Percentiles rank a stretch among this genome's conserved stretches.
Evolutionary conservation across 225 moss, liverwort and hornwort genomes (phyloP).

Genomic region (Bryum argenteum): DNA sequence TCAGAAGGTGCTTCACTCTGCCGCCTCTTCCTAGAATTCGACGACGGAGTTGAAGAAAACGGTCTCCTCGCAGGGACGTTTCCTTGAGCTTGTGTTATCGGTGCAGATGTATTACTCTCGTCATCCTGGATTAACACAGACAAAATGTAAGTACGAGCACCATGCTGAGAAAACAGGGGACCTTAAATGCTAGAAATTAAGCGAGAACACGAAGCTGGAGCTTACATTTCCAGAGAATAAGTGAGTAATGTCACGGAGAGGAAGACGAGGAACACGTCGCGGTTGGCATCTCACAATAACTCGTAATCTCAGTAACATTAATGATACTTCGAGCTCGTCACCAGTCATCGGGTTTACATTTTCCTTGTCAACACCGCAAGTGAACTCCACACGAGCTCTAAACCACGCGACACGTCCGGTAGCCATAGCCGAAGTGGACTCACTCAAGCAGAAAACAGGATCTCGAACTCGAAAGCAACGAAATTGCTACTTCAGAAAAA

Average conservation of each 20-base stretch:
- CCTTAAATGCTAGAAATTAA: too few species aligned
- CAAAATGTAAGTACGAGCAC: not conserved
- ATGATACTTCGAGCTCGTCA: slow-evolving; percentile 18
- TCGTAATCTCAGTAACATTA: too few species aligned
- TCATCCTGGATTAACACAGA: slow-evolving; percentile 33
- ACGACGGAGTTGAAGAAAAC: slow-evolving; percentile 1
- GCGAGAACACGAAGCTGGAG: too few species aligned
- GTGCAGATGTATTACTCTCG: slow-evolving; percentile 17
- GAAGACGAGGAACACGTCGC: slow-evolving; percentile 37
- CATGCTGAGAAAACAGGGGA: not conserved
- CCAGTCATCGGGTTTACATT: slow-evolving; percentile 32
- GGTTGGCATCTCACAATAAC: slow-evolving; percentile 37
- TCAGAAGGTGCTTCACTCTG: slow-evolving; percentile 27
- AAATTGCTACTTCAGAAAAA: not conserved
- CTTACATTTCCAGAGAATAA: slow-evolving; percentile 49
- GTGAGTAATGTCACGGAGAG: slow-evolving; percentile 47
- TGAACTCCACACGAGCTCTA: slow-evolving; percentile 21
- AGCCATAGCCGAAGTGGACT: slow-evolving; percentile 24
- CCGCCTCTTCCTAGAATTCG: slow-evolving; percentile 38
- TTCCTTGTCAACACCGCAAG: slow-evolving; percentile 27
- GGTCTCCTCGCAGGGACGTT: slow-evolving; percentile 21
- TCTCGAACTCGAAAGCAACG: too few species aligned
- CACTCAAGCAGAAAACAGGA: not conserved
- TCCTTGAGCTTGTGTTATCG: slow-evolving; percentile 8
- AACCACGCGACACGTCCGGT: slow-evolving; percentile 26